Base-by-base conservation (phyloP, 352 stramenopile genomes). In the Phytophthora litchii region DNA sequence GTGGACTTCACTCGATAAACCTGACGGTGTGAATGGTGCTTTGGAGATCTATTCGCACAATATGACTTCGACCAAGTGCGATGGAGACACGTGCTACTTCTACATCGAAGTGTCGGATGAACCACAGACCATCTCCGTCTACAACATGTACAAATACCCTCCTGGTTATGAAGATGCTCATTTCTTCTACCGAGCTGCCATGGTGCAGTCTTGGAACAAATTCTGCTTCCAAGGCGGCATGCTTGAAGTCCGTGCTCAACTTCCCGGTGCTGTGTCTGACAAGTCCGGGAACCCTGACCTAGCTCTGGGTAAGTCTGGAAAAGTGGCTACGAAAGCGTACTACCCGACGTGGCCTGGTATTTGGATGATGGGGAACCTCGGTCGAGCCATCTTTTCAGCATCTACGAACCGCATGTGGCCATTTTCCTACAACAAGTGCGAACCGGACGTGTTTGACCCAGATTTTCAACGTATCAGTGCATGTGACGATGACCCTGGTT, bases 301-400 rank as follows among this genome's bases (percentile, higher is more conserved):
- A 0, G 32, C 85, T 1, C 7, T 67, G 13, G 72, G 69, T 5
- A 72, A 70, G 25, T 53, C 42, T 4, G 63, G 51, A 64, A 36
- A 70, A 70, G 64, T 84, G 78, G 17, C 80, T 0, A 83, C 55
- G 47, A 97, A 54, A 70, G 84, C 58, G 13, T 87, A 69, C 49
- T 85, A 87, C 49, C 72, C 75, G 35, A 86, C 75, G 38, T 98
- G 92, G 92, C 92, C 94, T 1, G 95, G 92, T 17, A 88, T 98
- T 54, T 98, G 95, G 95, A 75, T 98, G 54, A 67, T 98, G 40
- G 95, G 95, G 11, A 98, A 98, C 78, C 71, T 98, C 1, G 93
- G 91, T 1, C 60, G 93, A 27, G 90, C 92, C 3, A 97, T 96
- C 10, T 98, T 97, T 65, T 91, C 93, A 13, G 79, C 71, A 0